These are phyloP conservation scores for Penicillium alfredii DNA, from an alignment of 495 filamentous ascomycete species.

Conservation along the genomic window DNA sequence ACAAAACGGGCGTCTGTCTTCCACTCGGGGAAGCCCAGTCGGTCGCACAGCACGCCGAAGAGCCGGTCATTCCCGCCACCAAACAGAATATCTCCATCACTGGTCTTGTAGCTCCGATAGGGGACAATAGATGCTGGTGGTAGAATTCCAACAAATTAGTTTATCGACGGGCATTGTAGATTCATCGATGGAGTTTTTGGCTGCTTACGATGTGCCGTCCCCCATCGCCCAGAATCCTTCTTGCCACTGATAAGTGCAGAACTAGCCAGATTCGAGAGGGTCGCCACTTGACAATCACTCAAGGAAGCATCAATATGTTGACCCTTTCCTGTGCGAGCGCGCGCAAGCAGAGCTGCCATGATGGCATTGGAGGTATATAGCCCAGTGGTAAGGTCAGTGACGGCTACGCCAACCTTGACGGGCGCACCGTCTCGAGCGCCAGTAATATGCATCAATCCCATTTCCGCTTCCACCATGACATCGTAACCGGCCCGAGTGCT, in stretches of 20 bases:
- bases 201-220: constrained; percentile 86
- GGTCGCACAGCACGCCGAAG: constrained; percentile 79
- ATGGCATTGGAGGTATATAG: constrained; percentile 96
- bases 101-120: constrained; percentile 87
- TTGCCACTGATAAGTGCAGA: constrained; percentile 85
- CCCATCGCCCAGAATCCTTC: constrained; percentile 84
- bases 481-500: constrained; percentile 88
- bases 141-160: constrained; percentile 6
- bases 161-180: no score
- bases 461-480: constrained; percentile 98
- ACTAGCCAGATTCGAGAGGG: constrained; percentile 86
- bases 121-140: constrained; percentile 84
- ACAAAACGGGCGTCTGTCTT: constrained; percentile 65
- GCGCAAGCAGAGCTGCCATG: constrained; percentile 82
- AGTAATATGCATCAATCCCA: constrained; percentile 98
- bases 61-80: constrained; percentile 92
- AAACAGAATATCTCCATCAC: constrained; percentile 84
- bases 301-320: constrained; percentile 90
- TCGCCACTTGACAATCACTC: constrained; percentile 92
- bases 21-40: constrained; percentile 73
- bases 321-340: constrained; percentile 62
- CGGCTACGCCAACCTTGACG: constrained; percentile 95
- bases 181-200: not conserved
- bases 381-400: constrained; percentile 92
- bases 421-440: constrained; percentile 81